These are phyloP conservation scores for Hortiboletus flavorubellus DNA, from an alignment of 768 basidiomycete species.

Conservation along the genomic window DNA sequence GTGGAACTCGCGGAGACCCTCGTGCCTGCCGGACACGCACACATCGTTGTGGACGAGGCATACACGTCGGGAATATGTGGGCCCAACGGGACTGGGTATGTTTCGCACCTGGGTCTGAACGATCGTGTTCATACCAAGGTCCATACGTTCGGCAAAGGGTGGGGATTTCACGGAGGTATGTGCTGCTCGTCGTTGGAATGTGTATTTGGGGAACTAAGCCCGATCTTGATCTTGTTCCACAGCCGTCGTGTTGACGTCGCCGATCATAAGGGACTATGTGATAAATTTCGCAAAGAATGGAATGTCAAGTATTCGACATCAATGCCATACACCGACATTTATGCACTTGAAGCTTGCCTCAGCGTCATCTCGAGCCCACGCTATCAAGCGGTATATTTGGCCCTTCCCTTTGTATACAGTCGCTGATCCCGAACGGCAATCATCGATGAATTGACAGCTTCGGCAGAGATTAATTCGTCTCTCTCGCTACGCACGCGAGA, in stretches of 20 bases:
- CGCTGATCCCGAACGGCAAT: not conserved
- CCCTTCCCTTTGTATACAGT: not conserved
- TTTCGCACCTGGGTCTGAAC: no score
- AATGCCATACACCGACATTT: conserved; percentile 3
- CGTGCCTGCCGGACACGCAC: no score
- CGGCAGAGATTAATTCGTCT: conserved; percentile 6
- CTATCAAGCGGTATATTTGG: conserved; percentile 18
- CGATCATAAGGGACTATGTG: conserved; percentile 19
- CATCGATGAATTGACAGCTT: conserved; percentile 11
- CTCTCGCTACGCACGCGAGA: no score
- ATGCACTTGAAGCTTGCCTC: conserved; percentile 44
- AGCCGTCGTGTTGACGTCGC: conserved; percentile 22
- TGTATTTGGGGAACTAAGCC: not conserved
- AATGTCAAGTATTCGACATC: conserved; percentile 21
- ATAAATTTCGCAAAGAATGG: conserved; percentile 16
- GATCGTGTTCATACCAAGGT: no score
- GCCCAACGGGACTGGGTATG: no score
- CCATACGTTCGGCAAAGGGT: no score
- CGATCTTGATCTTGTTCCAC: not conserved
- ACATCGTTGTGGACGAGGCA: no score
- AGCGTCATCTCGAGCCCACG: conserved; percentile 9
- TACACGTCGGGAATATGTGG: no score
- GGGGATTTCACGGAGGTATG: conserved; percentile 14
- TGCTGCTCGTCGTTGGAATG: no score
- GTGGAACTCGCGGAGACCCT: no score